Conservation (phyloP, 2,329 filamentous ascomycete species). For the Pestalotiopsis sp. region DNA sequence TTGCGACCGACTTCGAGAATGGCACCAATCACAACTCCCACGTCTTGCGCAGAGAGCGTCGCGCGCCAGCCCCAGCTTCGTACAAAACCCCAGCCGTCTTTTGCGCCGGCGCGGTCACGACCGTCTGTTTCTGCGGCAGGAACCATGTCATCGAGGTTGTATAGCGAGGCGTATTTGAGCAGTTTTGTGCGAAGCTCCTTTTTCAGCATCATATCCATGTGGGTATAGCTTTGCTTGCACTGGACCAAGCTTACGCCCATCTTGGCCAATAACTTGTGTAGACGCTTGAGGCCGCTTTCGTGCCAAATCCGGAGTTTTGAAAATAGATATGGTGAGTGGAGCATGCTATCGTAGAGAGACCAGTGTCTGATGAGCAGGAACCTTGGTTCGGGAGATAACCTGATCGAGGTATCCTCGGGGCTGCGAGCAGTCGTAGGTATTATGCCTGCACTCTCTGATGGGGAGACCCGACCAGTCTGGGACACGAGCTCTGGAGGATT, state of each 20-base stretch:
- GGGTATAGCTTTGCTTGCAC: slow-evolving; percentile 92
- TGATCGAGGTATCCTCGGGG: slow-evolving; percentile 88
- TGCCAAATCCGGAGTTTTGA: slow-evolving; percentile 93
- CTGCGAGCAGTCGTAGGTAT: slow-evolving; percentile 87
- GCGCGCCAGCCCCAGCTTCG: slow-evolving; percentile 97
- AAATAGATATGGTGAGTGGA: slow-evolving; percentile 93
- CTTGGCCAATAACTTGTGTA: slow-evolving; percentile 94
- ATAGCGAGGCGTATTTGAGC: slow-evolving; percentile 87
- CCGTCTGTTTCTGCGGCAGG: slow-evolving; percentile 74
- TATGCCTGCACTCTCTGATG: slow-evolving; percentile 70
- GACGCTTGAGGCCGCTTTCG: slow-evolving; percentile 79
- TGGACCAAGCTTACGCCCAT: slow-evolving; percentile 96
- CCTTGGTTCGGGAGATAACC: slow-evolving; percentile 88
- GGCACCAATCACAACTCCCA: slow-evolving; percentile 88
- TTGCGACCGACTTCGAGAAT: slow-evolving; percentile 86
- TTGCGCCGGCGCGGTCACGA: slow-evolving; percentile 67
- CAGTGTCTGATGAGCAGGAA: slow-evolving; percentile 93
- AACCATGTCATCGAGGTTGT: slow-evolving; percentile 91
- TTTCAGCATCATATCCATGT: slow-evolving; percentile 98
- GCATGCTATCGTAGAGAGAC: slow-evolving; percentile 98
- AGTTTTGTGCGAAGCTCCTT: slow-evolving; percentile 81
- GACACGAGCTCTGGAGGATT: slow-evolving; percentile 71
- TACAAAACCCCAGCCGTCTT: slow-evolving; percentile 96
- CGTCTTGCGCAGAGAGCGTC: slow-evolving; percentile 88
- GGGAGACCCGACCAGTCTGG: slow-evolving; percentile 57